Base-by-base conservation (phyloP, 768 basidiomycete species). In the Mycena crocata region DNA sequence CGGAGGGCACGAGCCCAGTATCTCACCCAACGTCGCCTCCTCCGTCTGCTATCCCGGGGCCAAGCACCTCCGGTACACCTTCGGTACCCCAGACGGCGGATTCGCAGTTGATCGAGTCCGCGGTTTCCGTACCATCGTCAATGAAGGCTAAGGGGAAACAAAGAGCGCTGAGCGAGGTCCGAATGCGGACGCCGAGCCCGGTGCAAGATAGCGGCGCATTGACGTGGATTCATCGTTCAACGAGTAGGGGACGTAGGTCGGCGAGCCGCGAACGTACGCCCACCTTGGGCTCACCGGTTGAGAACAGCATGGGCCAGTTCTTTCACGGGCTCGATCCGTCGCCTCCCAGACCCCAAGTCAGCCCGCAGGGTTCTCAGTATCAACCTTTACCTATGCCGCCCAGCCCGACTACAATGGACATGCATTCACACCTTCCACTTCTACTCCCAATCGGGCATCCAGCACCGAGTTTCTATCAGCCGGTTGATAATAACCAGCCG, bases 101-200 rank as follows among this genome's bases (percentile, higher is more conserved):
- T 14, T 4, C 32, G 15, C 31, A 51, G 14, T 26, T 45, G 7
- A 10, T 24, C 23, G 46, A 13, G 45, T 15, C 23, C 2, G 32
- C 59, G 30, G 28, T 57, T 10, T 9, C 32, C 21, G n/a, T n/a
- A n/a, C n/a, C n/a, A n/a, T 26, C 62, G 49, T 67, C 66, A 13
- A 37, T 21, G 17, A 62, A 62, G 26, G 66, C 66, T 23, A 5
- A 10, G 35, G 66, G 66, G 12, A 67, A 67, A 30, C 66, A 67
- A 15, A 50, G 28, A 32, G 54, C 30, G 34, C 21, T 28, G 14
- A 48, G 28, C 42, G 34, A 39, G 35, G 35, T 31, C 46, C 23
- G 50, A 44, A 46, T 51, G 10, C 57, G 50, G 51, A 46, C 57
- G 10, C 57, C 57, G 15, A 65, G 64, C 39, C 65, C 58, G 14